Conservation (phyloP, 2,329 filamentous ascomycete species). For the Rhinocladiella similis region DNA sequence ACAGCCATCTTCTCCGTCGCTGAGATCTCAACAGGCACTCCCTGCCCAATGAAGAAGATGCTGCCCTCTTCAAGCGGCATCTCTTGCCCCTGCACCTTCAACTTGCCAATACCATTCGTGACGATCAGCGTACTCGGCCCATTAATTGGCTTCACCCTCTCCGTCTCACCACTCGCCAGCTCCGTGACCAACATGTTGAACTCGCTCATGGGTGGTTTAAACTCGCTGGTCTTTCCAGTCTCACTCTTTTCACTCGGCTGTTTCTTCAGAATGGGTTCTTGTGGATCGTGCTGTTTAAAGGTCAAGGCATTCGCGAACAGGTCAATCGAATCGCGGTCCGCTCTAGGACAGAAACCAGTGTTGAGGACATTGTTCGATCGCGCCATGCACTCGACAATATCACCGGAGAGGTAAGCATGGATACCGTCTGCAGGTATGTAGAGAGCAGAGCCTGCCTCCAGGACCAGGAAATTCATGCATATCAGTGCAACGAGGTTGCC, state of each 20-base stretch:
- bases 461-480: constrained; percentile 71
- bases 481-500: constrained; percentile 69
- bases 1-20: constrained; percentile 44
- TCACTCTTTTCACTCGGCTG: constrained; percentile 52
- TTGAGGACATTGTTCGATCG: constrained; percentile 74
- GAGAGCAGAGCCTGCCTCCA: constrained; percentile 66
- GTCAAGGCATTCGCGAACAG: constrained; percentile 64
- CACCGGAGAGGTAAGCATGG: constrained; percentile 70
- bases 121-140: constrained; percentile 67
- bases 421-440: constrained; percentile 74
- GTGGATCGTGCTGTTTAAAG: constrained; percentile 60
- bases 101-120: constrained; percentile 57
- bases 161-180: constrained; percentile 58
- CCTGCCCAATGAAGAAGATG: constrained; percentile 67
- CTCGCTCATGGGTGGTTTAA: constrained; percentile 68
- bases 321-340: constrained; percentile 64
- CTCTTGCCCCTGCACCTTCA: constrained; percentile 56
- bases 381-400: constrained; percentile 80
- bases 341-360: constrained; percentile 69
- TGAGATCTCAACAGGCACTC: constrained; percentile 48
- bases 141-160: constrained; percentile 55
- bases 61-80: constrained; percentile 61
- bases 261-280: constrained; percentile 57
- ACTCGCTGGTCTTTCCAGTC: constrained; percentile 63
- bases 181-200: constrained; percentile 67